Evolutionary conservation across 1,284 basidiomycete genomes (phyloP).

Genomic region (Tilletiopsis washingtonensis): DNA sequence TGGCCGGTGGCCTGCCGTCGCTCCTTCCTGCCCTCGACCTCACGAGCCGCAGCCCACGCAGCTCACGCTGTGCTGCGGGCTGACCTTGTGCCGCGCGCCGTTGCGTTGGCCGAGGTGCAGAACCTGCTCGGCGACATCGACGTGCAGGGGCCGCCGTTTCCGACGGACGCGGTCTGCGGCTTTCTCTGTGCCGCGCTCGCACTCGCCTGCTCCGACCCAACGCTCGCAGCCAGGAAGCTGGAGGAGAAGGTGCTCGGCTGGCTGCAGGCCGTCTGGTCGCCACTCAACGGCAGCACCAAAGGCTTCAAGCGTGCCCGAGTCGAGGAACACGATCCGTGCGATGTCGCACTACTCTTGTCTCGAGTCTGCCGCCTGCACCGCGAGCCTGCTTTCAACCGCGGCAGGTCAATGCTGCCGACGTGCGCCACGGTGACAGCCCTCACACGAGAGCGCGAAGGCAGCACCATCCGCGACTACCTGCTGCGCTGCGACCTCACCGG

Average conservation of each 20-base stretch:
- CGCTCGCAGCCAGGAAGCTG: slow-evolving; percentile 68
- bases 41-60: slow-evolving; percentile 64
- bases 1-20: slow-evolving; percentile 76
- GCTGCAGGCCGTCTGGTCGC: slow-evolving; percentile 67
- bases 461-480: slow-evolving; percentile 51
- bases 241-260: slow-evolving; percentile 76
- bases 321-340: slow-evolving; percentile 2
- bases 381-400: neutral
- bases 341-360: neutral
- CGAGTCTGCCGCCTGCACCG: slow-evolving; percentile 1
- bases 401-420: neutral
- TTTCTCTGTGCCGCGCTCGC: slow-evolving; percentile 64
- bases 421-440: neutral
- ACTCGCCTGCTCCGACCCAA: slow-evolving; percentile 66
- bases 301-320: slow-evolving; percentile 6
- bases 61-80: slow-evolving; percentile 55
- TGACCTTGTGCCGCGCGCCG: slow-evolving; percentile 55
- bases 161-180: slow-evolving; percentile 74
- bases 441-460: slow-evolving; percentile 22
- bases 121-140: slow-evolving; percentile 68
- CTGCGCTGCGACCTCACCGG: slow-evolving; percentile 55
- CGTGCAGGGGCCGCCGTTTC: slow-evolving; percentile 73
- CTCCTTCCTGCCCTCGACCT: slow-evolving; percentile 53
- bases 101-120: slow-evolving; percentile 64
- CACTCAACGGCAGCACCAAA: slow-evolving; percentile 48